Base-by-base conservation (phyloP, 2,329 filamentous ascomycete genomes). In the Alternaria arborescens region DNA sequence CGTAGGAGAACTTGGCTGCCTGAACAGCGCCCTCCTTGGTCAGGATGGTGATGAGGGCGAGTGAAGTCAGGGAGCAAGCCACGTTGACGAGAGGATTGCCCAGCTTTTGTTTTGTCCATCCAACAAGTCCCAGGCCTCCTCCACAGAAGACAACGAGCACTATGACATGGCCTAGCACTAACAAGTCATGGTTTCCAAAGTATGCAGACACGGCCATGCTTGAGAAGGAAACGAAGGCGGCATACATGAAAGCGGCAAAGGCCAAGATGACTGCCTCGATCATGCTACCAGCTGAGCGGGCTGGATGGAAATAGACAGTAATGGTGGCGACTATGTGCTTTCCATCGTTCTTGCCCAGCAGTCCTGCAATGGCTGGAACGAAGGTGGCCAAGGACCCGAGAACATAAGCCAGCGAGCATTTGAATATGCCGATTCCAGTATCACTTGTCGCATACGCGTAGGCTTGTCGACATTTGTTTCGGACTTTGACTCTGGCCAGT, bases 271-370 rank as follows among this genome's bases (percentile, higher is more conserved):
- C 86, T 3, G 93, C 94, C 78, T 97, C 92, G 59, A 92, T 86
- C 93, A 97, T 97, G 67, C 91, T 95, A 1, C 94, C 94, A 26
- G 89, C 87, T 18, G 92, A 92, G 59, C 94, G 86, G 6, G 93
- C 92, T 5, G 94, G 93, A 77, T 97, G 93, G 72, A 97, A 98
- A 74, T 97, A 98, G 11, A 97, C 94, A 0, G 93, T 96, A 59
- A 97, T 88, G 2, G 94, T 97, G 32, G 93, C 93, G 52, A 97
- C 93, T 73, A 97, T 89, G 79, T 97, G 94, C 75, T 97, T 97
- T 52, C 93, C 93, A 79, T 97, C 94, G 73, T 93, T 91, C 65
- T 89, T 85, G 11, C 94, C 94, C 16, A 97, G 83, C 58, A 93
- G 87, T 8, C 84, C 81, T 16, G 93, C 89, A 57, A 97, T 84